A percentile compares a stretch with the other conserved stretches of the same genome.
phyloP scores from a whole-genome alignment of 768 basidiomycete genomes.

The Mycena rosella region DNA sequence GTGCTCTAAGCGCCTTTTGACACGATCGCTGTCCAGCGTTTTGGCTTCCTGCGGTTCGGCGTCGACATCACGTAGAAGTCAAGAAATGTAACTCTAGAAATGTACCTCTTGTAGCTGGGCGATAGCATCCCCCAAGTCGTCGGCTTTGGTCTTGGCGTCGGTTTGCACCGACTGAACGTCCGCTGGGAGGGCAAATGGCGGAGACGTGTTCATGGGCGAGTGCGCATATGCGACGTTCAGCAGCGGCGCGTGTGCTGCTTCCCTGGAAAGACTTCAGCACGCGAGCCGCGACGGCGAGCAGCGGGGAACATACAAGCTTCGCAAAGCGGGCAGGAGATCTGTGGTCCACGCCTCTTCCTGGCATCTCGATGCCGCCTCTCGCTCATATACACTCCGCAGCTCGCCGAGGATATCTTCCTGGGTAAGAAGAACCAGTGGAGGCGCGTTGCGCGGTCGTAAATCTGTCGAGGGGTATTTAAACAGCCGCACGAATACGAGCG shows the following conservation, averaged over 20 bases:
- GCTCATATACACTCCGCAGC: slow-evolving; percentile 22
- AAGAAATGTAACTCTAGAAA: neutral
- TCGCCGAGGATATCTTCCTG: slow-evolving; percentile 41
- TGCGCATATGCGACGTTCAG: slow-evolving; percentile 40
- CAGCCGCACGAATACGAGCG: neutral
- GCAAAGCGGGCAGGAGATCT: slow-evolving; percentile 33
- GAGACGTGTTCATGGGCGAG: slow-evolving; percentile 44
- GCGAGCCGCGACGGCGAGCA: neutral
- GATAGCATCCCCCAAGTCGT: slow-evolving; percentile 33
- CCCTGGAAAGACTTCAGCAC: slow-evolving; percentile 21
- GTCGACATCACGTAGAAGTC: neutral
- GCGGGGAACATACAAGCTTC: slow-evolving; percentile 35
- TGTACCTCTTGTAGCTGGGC: slow-evolving; percentile 41
- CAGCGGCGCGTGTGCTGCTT: slow-evolving; percentile 34
- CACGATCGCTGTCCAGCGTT: slow-evolving; percentile 22
- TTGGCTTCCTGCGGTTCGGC: slow-evolving; percentile 18
- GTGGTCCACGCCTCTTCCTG: slow-evolving; percentile 36
- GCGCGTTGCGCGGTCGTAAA: slow-evolving; percentile 34
- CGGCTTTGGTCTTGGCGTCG: slow-evolving; percentile 38
- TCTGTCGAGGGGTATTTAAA: slow-evolving; percentile 21
- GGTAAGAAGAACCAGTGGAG: slow-evolving; percentile 42
- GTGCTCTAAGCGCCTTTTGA: slow-evolving; percentile 20
- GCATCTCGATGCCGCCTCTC: slow-evolving; percentile 21
- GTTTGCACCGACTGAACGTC: slow-evolving; percentile 30
- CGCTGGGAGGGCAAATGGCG: slow-evolving; percentile 40